Percentiles rank a stretch among this genome's conserved stretches.
Conservation (phyloP, 805 yeast species). For the Cyberlindnera nakhonratchasimensis region DNA sequence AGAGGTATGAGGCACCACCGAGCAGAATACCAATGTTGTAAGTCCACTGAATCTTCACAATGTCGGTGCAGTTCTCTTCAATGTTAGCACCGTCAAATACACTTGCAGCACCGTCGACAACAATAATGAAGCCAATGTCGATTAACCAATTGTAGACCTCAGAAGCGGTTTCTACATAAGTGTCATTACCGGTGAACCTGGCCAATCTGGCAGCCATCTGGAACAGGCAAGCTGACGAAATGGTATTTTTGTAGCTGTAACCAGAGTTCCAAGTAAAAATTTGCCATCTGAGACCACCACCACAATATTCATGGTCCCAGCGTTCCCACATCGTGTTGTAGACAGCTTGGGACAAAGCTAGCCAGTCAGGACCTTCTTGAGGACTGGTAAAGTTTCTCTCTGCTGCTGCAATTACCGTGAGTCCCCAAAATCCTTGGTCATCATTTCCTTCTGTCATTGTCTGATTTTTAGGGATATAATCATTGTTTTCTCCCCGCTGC, state of each 20-base stretch:
- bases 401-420: constrained; percentile 88
- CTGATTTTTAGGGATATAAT: constrained; percentile 86
- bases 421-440: constrained; percentile 97
- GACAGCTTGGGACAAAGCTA: constrained; percentile 80
- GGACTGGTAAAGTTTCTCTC: constrained; percentile 83
- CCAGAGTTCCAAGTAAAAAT: constrained; percentile 93
- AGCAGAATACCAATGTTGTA: constrained; percentile 66
- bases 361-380: constrained; percentile 65
- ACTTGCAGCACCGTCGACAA: constrained; percentile 31
- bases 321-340: constrained; percentile 86
- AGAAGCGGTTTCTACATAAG: constrained; percentile 74
- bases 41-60: constrained; percentile 55
- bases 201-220: constrained; percentile 85
- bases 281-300: constrained; percentile 96
- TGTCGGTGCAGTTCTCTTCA: constrained; percentile 43
- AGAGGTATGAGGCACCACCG: constrained; percentile 67
- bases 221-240: constrained; percentile 87
- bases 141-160: constrained; percentile 78
- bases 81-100: constrained; percentile 59
- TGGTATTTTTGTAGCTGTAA: constrained; percentile 87
- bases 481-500: constrained; percentile 70
- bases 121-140: constrained; percentile 37
- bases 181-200: constrained; percentile 69
- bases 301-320: constrained; percentile 84
- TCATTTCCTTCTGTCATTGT: constrained; percentile 94